Base-by-base conservation (phyloP, 2,329 filamentous ascomycete genomes). In the Curvularia sp. region DNA sequence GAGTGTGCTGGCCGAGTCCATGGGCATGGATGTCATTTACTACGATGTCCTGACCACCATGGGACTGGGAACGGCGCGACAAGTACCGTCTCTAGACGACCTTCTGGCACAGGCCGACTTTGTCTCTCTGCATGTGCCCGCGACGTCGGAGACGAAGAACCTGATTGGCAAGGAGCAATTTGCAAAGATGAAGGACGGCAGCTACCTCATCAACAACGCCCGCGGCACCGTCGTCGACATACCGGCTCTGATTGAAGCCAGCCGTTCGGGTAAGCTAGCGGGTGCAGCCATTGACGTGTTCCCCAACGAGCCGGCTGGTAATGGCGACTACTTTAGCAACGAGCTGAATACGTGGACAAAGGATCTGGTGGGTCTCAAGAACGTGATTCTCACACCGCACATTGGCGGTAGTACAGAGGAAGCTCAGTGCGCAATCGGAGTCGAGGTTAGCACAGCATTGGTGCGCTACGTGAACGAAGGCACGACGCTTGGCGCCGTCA, bases 11-110 rank as follows among this genome's bases (percentile, higher is more conserved):
- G 93, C 95, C 27, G 95, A 99, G 79, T 88, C 94, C 23, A 97
- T 99, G 93, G 95, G 95, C 49, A 97, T 99, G 94, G 88, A 85
- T 15, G 95, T 99, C 72, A 93, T 98, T 71, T 99, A 97, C 83
- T 98, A 96, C 78, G 95, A 99, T 78, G 88, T 97, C 6, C 80
- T 97, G 63, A 96, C 93, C 68, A 84, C 98, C 68, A 99, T 99
- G 95, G 90, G 91, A 43, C 81, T 99, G 75, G 95, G 95, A 55
- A 96, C 91, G 10, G 88, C 94, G 30, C 88, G 85, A 67, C 95
- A 98, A 77, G 90, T 98, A 38, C 82, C 89, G 5, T 90, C 86
- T 0, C 81, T 99, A 21, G 85, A 94, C 30, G 86, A 84, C 19
- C 87, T 99, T 38, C 86, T 99, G 43, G 82, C 85, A 55, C 82